Base-by-base conservation (phyloP, 345 rosid genomes). In the Hibiscus tridactylites region DNA sequence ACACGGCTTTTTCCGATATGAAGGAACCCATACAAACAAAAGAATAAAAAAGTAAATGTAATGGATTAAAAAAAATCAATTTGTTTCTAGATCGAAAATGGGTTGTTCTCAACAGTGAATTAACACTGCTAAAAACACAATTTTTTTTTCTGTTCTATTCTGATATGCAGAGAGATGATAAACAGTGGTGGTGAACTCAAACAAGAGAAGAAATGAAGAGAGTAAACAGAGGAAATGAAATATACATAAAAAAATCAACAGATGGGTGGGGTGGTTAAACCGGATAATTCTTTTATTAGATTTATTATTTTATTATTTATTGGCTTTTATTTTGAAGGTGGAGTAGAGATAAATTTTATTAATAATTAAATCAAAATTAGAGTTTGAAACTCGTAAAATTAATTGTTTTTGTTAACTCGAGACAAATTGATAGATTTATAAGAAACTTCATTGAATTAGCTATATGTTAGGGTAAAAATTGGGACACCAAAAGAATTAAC, bases 101-200 rank as follows among this genome's bases (percentile, higher is more conserved):
- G 11, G 35, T 2, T 44, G 31, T 10, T 70, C 54, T 13, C 13
- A 1, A 37, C 49, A 70, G 73, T 70, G 37, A 70, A 21, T 44
- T 3, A 44, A 39, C 49, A 39, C 65, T 37, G 54, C 35, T 19
- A 37, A 58, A 54, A n/a, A 54, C 16, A 65, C 11, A 44, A 0
- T 21, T 21, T 21, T 21, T 54, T 29, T 17, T 17, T 35, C 46
- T 9, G 16, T 57, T 5, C 4, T 19, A 0, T 56, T 54, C 15
- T 4, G 46, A 1, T 9, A 3, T 44, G 10, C 5, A 26, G 26
- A 33, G 58, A n/a, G 16, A 47, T 12, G 13, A 65, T 11, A n/a
- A 79, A 63, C 77, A 73, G 77, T 73, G 60, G 68, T 66, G 72
- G 67, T 56, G 33, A 77, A 60, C 33, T 37, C 0, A 24, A 6